Percentiles rank a stretch among this genome's conserved stretches.
Evolutionary conservation across 345 rosid species (phyloP).

Genomic region (Triadica sebifera): DNA sequence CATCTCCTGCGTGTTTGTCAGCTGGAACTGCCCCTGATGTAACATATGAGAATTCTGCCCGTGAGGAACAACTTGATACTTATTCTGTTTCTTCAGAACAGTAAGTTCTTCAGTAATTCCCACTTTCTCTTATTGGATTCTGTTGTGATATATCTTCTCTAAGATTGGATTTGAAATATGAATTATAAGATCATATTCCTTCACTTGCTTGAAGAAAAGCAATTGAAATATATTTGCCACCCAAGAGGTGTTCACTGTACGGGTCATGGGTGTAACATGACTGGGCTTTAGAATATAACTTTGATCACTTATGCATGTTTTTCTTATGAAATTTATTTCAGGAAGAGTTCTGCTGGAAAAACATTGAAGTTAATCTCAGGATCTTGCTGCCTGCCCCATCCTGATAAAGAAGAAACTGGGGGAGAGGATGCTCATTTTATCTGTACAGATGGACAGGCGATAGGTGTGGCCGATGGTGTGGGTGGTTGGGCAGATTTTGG

Average conservation of each 20-base stretch:
- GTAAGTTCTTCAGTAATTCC: slow-evolving; percentile 41
- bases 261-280: neutral
- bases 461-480: slow-evolving; percentile 98
- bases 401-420: slow-evolving; percentile 98
- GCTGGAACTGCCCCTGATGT: slow-evolving; percentile 72
- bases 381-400: slow-evolving; percentile 92
- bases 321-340: slow-evolving; percentile 24
- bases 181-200: neutral
- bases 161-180: neutral
- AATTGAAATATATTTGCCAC: neutral
- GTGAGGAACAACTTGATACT: slow-evolving; percentile 52
- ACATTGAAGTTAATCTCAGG: slow-evolving; percentile 76
- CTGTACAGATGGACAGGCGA: slow-evolving; percentile 74
- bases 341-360: slow-evolving; percentile 47
- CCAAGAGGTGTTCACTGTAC: neutral
- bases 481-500: slow-evolving; percentile 99
- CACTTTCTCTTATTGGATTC: neutral
- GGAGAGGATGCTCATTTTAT: slow-evolving; percentile 99
- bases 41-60: slow-evolving; percentile 51
- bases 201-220: neutral
- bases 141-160: neutral
- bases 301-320: neutral
- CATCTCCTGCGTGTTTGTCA: slow-evolving; percentile 41
- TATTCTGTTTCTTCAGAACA: slow-evolving; percentile 47
- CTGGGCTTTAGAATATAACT: neutral